phyloP scores from a whole-genome alignment of 257 asterid genomes.

The Rehmannia glutinosa region DNA sequence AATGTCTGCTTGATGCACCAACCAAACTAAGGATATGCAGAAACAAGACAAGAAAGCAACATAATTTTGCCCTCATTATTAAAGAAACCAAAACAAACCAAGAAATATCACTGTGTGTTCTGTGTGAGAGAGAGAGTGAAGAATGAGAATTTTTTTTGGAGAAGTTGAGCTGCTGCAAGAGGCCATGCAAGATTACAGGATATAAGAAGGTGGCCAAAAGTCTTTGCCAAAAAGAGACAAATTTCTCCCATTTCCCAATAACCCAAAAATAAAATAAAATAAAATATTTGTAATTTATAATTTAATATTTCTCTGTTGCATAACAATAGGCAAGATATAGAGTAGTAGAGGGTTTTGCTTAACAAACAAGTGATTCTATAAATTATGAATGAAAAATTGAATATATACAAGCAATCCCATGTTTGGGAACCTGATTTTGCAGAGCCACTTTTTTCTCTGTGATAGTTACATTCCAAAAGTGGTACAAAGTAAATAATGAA shows the following conservation, averaged over 20 bases:
- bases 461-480: slow-evolving; percentile 23
- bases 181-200: slow-evolving; percentile 21
- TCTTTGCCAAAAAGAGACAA: slow-evolving; percentile 4
- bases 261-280: background rate
- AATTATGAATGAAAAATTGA: background rate
- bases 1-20: slow-evolving; percentile 32
- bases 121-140: slow-evolving; percentile 9
- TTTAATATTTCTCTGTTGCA: background rate
- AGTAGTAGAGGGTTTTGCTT: slow-evolving; percentile 35
- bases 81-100: background rate
- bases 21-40: slow-evolving; percentile 34
- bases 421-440: slow-evolving; percentile 16
- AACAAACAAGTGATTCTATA: slow-evolving; percentile 47
- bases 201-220: slow-evolving; percentile 23
- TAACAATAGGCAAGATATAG: slow-evolving; percentile 7
- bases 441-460: slow-evolving; percentile 21
- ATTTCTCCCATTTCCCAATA: background rate
- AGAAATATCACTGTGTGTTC: background rate
- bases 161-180: slow-evolving; percentile 7
- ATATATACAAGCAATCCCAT: slow-evolving; percentile 7
- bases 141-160: background rate
- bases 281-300: background rate
- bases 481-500: slow-evolving; percentile 17
- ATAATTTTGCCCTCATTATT: slow-evolving; percentile 31
- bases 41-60: slow-evolving; percentile 25